A percentile compares a stretch with the other conserved stretches of the same genome.
Conservation (phyloP, 441 rosid genomes). For the Populus hybrid region DNA sequence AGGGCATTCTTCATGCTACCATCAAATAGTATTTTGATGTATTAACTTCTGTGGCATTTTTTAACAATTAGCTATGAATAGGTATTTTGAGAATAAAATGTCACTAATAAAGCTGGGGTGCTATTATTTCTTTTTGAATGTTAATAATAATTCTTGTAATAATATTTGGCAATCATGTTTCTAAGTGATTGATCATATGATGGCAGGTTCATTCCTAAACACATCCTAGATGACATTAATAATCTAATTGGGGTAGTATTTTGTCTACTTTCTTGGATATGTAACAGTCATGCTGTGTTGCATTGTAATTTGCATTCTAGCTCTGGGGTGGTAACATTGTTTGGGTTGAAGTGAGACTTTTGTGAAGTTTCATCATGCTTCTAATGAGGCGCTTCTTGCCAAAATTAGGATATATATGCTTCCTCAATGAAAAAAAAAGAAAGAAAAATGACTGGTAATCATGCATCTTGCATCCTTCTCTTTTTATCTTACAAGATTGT, state of each 20-base stretch:
- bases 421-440: not conserved
- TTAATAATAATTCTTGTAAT: not conserved
- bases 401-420: not conserved
- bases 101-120: not conserved
- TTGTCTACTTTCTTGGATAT: not conserved
- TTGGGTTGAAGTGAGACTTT: not conserved
- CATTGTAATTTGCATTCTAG: not conserved
- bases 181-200: not conserved
- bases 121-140: not conserved
- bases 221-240: not conserved
- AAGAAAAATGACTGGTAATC: not conserved
- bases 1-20: not conserved
- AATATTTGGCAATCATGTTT: not conserved
- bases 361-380: not conserved
- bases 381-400: not conserved
- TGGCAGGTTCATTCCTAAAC: not conserved
- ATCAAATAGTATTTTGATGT: not conserved
- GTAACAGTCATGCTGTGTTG: not conserved
- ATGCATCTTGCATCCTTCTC: not conserved
- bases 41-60: not conserved
- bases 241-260: not conserved
- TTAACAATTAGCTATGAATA: not conserved
- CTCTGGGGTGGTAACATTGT: not conserved
- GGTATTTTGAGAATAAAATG: not conserved
- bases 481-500: too few relatives aligned